Base-by-base conservation (phyloP, 2,329 filamentous ascomycete species). In the Clonostachys byssicola region DNA sequence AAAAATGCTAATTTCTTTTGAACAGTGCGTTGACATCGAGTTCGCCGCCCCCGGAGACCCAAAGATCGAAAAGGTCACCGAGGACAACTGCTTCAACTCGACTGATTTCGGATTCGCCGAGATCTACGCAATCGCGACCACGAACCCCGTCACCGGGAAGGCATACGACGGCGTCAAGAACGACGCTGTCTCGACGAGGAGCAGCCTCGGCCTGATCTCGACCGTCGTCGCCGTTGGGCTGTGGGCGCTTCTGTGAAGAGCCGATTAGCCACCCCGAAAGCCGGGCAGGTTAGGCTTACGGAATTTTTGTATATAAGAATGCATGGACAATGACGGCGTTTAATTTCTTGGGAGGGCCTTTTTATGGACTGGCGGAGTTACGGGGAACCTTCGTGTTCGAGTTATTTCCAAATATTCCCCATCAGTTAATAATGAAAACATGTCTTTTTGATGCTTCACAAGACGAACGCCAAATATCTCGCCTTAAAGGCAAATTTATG, bases 11-110 rank as follows among this genome's bases (percentile, higher is more conserved):
- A 55, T 12, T 3, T 9, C 20, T 16, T 13, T 13, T 39, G 14
- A n/a, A 6, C 33, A 96, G 90, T 97, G 94, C 63, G 92, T 95
- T 56, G 92, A 97, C 62, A 95, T 97, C 59, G 92, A 87, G 42
- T 95, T 97, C 57, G 89, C 86, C 43, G 88, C 91, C 2, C 88
- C 88, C 20, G 72, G 82, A 58, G 86, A 95, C 61, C 52, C 67
- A 38, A 71, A 69, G 42, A 83, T 95, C 44, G 73, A 73, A 47
- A 74, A 86, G 55, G 88, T 96, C 54, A 95, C 88, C 62, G 73
- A 77, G 49, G 77, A 81, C 13, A 96, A 96, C 70, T 97, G 92
- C 76, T 91, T 86, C 75, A 97, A 97, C 73, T 89, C 85, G 50
- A 83, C 80, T 42, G 74, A 89, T 47, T 83, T 96, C 56, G 79